Evolutionary conservation across 345 rosid species (phyloP).

Genomic region (Linum tenue): DNA sequence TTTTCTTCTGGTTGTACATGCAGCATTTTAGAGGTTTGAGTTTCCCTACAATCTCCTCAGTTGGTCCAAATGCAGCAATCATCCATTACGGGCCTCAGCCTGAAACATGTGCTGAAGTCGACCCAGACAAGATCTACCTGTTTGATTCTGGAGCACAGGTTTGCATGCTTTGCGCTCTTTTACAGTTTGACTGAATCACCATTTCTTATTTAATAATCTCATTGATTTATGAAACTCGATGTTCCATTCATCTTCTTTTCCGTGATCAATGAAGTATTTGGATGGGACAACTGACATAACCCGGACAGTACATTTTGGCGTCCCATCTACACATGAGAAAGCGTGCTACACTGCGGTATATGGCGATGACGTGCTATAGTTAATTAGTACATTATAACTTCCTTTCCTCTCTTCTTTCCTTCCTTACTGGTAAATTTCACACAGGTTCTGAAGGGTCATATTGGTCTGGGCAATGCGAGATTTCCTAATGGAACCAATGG

Average conservation of each 20-base stretch:
- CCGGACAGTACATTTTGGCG: slow-evolving; percentile 92
- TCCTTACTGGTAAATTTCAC: neutral
- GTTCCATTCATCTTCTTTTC: slow-evolving; percentile 12
- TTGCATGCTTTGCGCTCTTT: slow-evolving; percentile 19
- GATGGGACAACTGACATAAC: slow-evolving; percentile 98
- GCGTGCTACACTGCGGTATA: slow-evolving; percentile 81
- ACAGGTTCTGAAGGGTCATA: slow-evolving; percentile 93
- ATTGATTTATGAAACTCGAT: slow-evolving; percentile 3
- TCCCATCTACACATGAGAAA: slow-evolving; percentile 81
- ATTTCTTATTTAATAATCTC: neutral
- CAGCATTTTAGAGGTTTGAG: slow-evolving; percentile 95
- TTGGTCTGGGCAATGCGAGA: slow-evolving; percentile 69
- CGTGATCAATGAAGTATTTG: slow-evolving; percentile 52
- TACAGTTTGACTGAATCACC: neutral
- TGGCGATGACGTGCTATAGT: neutral
- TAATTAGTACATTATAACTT: neutral
- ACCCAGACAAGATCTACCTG: slow-evolving; percentile 67
- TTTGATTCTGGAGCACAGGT: slow-evolving; percentile 99
- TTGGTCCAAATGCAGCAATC: slow-evolving; percentile 91
- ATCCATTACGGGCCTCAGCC: slow-evolving; percentile 75
- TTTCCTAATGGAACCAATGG: slow-evolving; percentile 92
- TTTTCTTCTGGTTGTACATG: slow-evolving; percentile 17
- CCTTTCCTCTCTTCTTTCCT: neutral
- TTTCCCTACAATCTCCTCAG: slow-evolving; percentile 91
- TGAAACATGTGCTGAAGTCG: slow-evolving; percentile 77